Percentiles rank a stretch among this genome's conserved stretches.
phyloP scores from a whole-genome alignment of 2,329 filamentous ascomycete species.

The Aureobasidium sp. region DNA sequence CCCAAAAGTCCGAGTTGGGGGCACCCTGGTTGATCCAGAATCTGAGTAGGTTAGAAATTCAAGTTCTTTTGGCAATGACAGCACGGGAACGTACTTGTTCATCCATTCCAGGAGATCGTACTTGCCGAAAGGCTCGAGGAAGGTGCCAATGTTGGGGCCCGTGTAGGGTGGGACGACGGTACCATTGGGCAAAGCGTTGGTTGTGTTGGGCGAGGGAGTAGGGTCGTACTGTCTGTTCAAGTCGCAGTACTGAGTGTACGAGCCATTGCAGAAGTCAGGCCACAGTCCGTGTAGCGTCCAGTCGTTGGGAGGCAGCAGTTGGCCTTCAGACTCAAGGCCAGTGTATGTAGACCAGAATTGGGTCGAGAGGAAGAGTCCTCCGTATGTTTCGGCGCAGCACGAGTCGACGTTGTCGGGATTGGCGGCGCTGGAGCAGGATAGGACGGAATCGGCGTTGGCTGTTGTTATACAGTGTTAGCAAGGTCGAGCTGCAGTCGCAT shows the following conservation, averaged over 20 bases:
- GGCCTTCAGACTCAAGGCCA: constrained; percentile 47
- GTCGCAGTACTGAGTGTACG: constrained; percentile 61
- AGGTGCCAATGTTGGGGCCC: constrained; percentile 49
- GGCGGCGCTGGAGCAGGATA: constrained; percentile 44
- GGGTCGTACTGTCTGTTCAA: constrained; percentile 57
- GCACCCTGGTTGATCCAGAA: constrained; percentile 53
- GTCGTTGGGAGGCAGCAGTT: constrained; percentile 47
- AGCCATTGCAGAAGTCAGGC: constrained; percentile 47
- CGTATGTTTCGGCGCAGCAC: constrained; percentile 58
- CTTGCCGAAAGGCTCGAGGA: constrained; percentile 49
- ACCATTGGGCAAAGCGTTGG: constrained; percentile 45
- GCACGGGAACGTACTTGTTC: constrained; percentile 55
- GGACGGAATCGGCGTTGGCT: constrained; percentile 18
- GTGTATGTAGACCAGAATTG: constrained; percentile 60
- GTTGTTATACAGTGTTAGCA: constrained; percentile 14
- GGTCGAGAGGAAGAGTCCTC: constrained; percentile 52
- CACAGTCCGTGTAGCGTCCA: constrained; percentile 56
- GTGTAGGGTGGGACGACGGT: constrained; percentile 48
- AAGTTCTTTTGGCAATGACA: no score
- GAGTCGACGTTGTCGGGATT: constrained; percentile 41
- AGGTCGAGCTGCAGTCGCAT: constrained; percentile 16
- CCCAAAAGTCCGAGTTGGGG: constrained; percentile 54
- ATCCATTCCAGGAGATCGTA: constrained; percentile 55
- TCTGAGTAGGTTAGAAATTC: no score
- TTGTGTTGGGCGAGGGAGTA: constrained; percentile 49